Evolutionary conservation across 441 rosid genomes (phyloP), one percentile per base, ranked within the genome.

Genomic region (Metrosideros polymorpha): DNA sequence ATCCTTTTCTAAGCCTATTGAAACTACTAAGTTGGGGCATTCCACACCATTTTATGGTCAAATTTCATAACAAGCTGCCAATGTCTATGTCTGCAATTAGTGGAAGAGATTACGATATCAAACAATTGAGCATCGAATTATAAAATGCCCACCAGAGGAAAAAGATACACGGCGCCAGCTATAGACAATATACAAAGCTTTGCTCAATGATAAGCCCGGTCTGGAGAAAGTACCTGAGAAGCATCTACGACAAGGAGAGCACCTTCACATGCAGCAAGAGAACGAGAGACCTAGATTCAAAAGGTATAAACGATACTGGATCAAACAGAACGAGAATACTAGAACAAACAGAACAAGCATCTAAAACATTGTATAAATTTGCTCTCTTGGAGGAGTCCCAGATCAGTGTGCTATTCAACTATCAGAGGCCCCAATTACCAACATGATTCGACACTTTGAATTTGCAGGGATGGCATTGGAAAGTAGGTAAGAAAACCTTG

Each of bases 241-340:
- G 99, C 98, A 93, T 97, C 99, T 87, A 97, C 99, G 86, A 97
- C 98, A 87, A 97, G 96, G 85, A 97, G 98, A 88, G 99, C 99
- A 90, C 99, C 99, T 93, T 97, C 99, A 82, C 99, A 97, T 50
- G 99, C 99, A 86, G 99, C 99, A 91, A 97, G 99, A 83, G 99
- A 97, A 89, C 99, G 95, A 50, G 99, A 97, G 87, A 97, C 99
- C 99, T 97, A 29, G 25, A 77, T 84, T 49, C 25, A 15, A 84
- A 87, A 89, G 82, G 55, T 59, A 88, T 18, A 87, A 27, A 83
- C 49, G 61, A 75, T 84, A 85, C n/a, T 47, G 52, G 66, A 47
- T 39, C 83, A 53, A 71, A 43, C 84, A 54, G 13, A 51, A 87
- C 15, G 43, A 82, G 56, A 22, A 49, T 25, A 19, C 7, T 51